These are phyloP conservation scores for Malassezia japonica DNA, from an alignment of 1,284 basidiomycete species.

Conservation along the genomic window DNA sequence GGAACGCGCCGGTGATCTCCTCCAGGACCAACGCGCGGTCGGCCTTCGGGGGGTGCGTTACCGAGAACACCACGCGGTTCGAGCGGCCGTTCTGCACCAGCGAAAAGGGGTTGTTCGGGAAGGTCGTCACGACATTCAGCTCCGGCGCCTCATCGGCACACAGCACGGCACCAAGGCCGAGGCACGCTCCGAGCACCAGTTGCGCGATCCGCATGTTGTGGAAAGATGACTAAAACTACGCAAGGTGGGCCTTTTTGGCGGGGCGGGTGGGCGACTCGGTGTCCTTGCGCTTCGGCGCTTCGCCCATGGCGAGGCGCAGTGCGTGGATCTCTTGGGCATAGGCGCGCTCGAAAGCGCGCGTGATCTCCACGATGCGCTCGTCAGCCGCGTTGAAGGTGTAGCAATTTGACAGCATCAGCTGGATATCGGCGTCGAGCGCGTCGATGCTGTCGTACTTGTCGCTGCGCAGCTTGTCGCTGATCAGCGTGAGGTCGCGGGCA, in stretches of 20 bases:
- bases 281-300: not conserved
- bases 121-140: conserved; percentile 38
- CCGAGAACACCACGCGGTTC: conserved; percentile 42
- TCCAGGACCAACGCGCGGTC: conserved; percentile 38
- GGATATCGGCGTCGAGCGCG: conserved; percentile 68
- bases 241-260: not conserved
- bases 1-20: conserved; percentile 42
- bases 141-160: conserved; percentile 37
- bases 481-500: conserved; percentile 74
- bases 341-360: conserved; percentile 45
- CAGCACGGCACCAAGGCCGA: conserved; percentile 26
- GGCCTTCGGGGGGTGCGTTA: conserved; percentile 29
- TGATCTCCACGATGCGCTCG: conserved; percentile 60
- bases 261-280: not conserved
- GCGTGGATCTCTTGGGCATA: conserved; percentile 37
- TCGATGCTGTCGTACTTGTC: conserved; percentile 72
- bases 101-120: conserved; percentile 41
- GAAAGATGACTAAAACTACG: too few relatives aligned
- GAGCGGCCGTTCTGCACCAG: conserved; percentile 44
- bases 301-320: conserved; percentile 12
- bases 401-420: conserved; percentile 75
- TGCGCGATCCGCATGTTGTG: too few relatives aligned
- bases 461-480: conserved; percentile 68
- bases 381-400: conserved; percentile 72
- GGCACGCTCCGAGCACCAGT: too few relatives aligned